These are phyloP conservation scores for Vachellia pachyceras DNA, from an alignment of 306 rosid genomes.

Conservation along the genomic window DNA sequence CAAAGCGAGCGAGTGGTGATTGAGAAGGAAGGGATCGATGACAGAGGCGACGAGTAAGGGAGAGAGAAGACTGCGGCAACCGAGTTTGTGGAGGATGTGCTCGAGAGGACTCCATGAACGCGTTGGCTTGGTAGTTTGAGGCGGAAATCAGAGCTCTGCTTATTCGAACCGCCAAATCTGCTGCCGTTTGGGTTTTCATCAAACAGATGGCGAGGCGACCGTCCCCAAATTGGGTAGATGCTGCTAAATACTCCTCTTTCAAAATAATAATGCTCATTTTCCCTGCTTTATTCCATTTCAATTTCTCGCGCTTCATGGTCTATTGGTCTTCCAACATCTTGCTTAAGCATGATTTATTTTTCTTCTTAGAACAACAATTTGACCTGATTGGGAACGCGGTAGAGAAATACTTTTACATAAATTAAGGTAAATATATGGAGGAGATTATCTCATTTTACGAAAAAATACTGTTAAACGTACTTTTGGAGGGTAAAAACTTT, in stretches of 20 bases:
- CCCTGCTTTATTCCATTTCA: background rate
- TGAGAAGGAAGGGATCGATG: slow-evolving; percentile 83
- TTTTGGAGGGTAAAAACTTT: too few species aligned
- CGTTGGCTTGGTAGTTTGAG: slow-evolving; percentile 57
- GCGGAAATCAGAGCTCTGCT: slow-evolving; percentile 38
- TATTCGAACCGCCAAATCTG: slow-evolving; percentile 17
- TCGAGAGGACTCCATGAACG: slow-evolving; percentile 79
- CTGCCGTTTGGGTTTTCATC: background rate
- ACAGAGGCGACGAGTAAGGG: slow-evolving; percentile 77
- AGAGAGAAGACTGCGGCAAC: slow-evolving; percentile 61
- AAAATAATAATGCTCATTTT: background rate
- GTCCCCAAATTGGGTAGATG: background rate
- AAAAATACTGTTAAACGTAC: too few species aligned
- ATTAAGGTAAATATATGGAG: too few species aligned
- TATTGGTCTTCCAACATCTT: background rate
- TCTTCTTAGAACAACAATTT: too few species aligned
- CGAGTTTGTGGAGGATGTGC: slow-evolving; percentile 65
- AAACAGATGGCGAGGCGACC: background rate
- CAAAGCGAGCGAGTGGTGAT: slow-evolving; percentile 80
- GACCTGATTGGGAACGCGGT: too few species aligned
- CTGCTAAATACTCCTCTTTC: background rate
- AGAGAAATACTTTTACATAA: too few species aligned
- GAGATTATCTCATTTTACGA: too few species aligned
- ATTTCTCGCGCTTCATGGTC: background rate
- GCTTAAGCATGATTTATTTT: background rate